These are phyloP conservation scores for Omphalea diandra DNA, from an alignment of 441 rosid genomes.

Conservation along the genomic window DNA sequence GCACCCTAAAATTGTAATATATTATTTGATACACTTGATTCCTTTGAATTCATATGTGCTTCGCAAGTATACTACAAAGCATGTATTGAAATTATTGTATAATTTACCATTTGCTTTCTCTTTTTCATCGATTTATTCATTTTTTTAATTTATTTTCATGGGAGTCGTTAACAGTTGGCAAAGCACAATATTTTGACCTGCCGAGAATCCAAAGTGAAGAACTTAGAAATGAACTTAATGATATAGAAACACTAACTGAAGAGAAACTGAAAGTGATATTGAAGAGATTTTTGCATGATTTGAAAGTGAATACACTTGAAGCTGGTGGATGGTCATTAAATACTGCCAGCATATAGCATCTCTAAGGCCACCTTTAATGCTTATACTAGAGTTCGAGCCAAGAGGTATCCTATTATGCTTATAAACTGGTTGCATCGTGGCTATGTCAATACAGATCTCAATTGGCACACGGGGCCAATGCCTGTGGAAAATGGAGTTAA, in stretches of 20 bases:
- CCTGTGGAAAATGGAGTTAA: slow-evolving; percentile 41
- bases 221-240: slow-evolving; percentile 39
- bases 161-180: no score
- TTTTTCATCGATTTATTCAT: no score
- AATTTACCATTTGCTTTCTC: background rate
- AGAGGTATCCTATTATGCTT: slow-evolving; percentile 39
- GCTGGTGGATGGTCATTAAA: slow-evolving; percentile 51
- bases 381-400: slow-evolving; percentile 52
- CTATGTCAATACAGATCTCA: slow-evolving; percentile 35
- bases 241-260: slow-evolving; percentile 37
- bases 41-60: background rate
- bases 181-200: background rate
- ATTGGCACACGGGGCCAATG: slow-evolving; percentile 47
- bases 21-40: no score
- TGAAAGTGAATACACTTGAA: slow-evolving; percentile 38
- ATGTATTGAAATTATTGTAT: background rate
- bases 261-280: slow-evolving; percentile 39
- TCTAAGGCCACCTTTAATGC: slow-evolving; percentile 56
- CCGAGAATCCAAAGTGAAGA: slow-evolving; percentile 44
- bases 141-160: background rate
- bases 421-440: slow-evolving; percentile 51
- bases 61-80: background rate
- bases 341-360: slow-evolving; percentile 54
- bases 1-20: no score
- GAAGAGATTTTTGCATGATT: slow-evolving; percentile 40